Conservation (phyloP, 1,139 yeast genomes). For the Chernovozyma aurita region DNA sequence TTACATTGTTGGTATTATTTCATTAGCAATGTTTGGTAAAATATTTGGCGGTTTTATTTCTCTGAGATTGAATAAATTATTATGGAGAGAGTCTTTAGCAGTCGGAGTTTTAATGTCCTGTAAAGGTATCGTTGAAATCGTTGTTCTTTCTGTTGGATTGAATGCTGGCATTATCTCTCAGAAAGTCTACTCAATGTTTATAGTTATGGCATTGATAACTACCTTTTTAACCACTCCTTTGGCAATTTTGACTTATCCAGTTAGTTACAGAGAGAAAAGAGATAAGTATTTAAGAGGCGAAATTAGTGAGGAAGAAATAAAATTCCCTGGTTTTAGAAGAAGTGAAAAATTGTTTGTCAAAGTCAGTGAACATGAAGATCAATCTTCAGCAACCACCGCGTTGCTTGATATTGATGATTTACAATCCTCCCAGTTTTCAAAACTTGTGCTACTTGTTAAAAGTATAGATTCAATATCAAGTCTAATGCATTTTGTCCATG, state of each 20-base stretch:
- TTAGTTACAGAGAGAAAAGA: conserved; percentile 52
- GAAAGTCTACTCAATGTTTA: conserved; percentile 71
- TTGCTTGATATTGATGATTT: conserved; percentile 12
- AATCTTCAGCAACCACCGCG: conserved; percentile 1
- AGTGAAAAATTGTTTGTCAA: conserved; percentile 1
- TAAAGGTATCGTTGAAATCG: conserved; percentile 81
- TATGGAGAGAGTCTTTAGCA: conserved; percentile 67
- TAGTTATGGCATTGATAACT: conserved; percentile 73
- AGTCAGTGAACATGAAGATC: background rate
- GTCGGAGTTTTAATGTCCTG: conserved; percentile 86
- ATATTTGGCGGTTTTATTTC: conserved; percentile 62
- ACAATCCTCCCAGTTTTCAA: conserved; percentile 17
- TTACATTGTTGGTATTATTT: conserved; percentile 61
- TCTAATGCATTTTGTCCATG: conserved; percentile 27
- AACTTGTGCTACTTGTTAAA: conserved; percentile 25
- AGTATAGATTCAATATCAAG: conserved; percentile 30
- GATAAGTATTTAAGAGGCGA: conserved; percentile 36
- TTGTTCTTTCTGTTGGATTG: conserved; percentile 69
- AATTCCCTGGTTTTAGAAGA: conserved; percentile 4
- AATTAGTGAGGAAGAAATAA: conserved; percentile 36
- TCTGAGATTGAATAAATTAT: conserved; percentile 55
- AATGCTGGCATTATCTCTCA: conserved; percentile 62
- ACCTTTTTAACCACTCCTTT: conserved; percentile 75
- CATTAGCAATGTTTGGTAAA: conserved; percentile 64
- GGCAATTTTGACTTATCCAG: conserved; percentile 57